Conservation (phyloP, 805 yeast genomes). For the Ogataea haglerorum region DNA sequence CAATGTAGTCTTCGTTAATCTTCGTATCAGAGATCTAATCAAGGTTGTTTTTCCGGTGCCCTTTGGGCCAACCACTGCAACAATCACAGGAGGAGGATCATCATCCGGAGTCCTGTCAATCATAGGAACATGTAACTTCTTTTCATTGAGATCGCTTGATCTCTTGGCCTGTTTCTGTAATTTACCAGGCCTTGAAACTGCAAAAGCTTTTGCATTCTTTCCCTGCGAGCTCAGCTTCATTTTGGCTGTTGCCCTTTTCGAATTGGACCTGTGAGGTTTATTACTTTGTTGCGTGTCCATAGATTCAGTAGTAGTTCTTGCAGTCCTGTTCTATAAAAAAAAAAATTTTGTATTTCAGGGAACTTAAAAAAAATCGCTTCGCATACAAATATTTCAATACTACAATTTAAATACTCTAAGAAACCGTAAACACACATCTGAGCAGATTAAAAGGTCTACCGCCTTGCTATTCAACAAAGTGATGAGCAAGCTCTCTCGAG, state of each 20-base stretch:
- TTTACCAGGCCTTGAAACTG: conserved; percentile 81
- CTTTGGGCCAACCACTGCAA: conserved; percentile 97
- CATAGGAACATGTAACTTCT: conserved; percentile 93
- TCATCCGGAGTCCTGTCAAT: conserved; percentile 96
- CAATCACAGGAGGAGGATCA: conserved; percentile 94
- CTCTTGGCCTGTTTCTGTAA: conserved; percentile 81
- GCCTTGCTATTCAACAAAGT: no score
- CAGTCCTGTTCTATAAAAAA: not conserved
- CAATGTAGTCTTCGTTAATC: conserved; percentile 83
- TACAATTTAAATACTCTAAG: no score
- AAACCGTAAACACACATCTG: no score
- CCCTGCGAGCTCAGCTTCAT: conserved; percentile 88
- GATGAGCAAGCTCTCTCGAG: no score
- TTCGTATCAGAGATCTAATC: conserved; percentile 80
- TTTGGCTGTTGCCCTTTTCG: conserved; percentile 58
- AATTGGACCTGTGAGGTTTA: conserved; percentile 74
- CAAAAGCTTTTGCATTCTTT: conserved; percentile 77
- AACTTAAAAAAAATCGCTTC: not conserved
- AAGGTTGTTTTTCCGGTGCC: conserved; percentile 97
- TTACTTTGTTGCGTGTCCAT: conserved; percentile 40
- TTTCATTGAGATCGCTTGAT: conserved; percentile 78
- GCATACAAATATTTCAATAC: no score
- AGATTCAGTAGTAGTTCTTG: not conserved
- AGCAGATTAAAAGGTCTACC: no score
- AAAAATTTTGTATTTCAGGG: no score